Base-by-base conservation (phyloP, 140 eudicot species). In the Flaveria floridana region DNA sequence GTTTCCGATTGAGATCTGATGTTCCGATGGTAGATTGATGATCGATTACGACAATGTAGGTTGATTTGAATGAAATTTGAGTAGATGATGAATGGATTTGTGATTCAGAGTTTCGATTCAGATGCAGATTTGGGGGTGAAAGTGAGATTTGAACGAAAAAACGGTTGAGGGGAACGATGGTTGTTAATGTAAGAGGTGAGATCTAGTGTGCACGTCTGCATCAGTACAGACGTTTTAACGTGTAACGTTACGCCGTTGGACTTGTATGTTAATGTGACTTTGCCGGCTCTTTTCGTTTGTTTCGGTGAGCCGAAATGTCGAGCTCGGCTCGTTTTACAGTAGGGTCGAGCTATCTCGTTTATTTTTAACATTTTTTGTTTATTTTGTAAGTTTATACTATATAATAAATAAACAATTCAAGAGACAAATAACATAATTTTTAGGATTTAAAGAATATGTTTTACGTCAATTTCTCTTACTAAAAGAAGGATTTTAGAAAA, bases 51-150 rank as follows among this genome's bases (percentile, higher is more conserved):
- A 34, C 30, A 80, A 80, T 80, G 83, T 67, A 30, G 65, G 47
- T 74, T 58, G 83, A 53, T n/a, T 52, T 42, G 28, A 46, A 79
- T 51, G 39, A 51, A 1, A 71, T 8, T 55, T 37, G 68, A 59
- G 25, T 4, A 52, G 16, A 46, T 30, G 65, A 19, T 44, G 7
- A 19, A 68, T 46, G 39, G 15, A 42, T 74, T 19, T 25, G 79
- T 15, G 79, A 28, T 56, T 67, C 41, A 34, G 41, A 34, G 41
- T 34, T 34, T 34, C 41, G 41, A 34, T 34, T 34, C 55, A 67
- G 83, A 80, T 80, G 76, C 61, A 67, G 80, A 67, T 80, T 74
- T 68, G 71, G 79, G 72, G 15, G 53, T 72, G 78, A 65, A 48
- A 61, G 66, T 1, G 73, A 62, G 74, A 74, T 74, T 65, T 74